phyloP scores from a whole-genome alignment of 257 asterid species.

The Plantago elongata region DNA sequence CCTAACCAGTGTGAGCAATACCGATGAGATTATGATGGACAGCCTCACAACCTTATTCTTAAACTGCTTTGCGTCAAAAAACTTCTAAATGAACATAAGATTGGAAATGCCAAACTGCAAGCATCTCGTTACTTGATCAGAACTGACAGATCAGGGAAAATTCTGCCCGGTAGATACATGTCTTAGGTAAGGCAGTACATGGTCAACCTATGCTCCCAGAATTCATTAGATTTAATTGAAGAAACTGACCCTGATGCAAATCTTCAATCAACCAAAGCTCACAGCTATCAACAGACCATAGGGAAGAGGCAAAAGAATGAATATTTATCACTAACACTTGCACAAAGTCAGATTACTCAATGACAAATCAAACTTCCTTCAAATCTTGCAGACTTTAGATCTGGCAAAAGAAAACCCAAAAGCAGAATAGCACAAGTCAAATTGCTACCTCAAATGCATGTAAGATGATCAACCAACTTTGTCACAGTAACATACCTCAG shows the following conservation, averaged over 20 bases:
- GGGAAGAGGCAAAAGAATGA: conserved; percentile 9
- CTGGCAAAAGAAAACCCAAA: conserved; percentile 23
- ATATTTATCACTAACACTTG: conserved; percentile 20
- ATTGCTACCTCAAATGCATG: conserved; percentile 7
- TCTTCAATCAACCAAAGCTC: conserved; percentile 34
- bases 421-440: conserved; percentile 11
- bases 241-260: conserved; percentile 21
- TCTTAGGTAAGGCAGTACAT: conserved; percentile 23
- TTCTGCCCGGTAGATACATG: conserved; percentile 28
- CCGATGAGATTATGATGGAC: conserved; percentile 32
- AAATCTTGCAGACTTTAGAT: conserved; percentile 32
- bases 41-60: conserved; percentile 50
- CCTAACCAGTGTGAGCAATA: conserved; percentile 30
- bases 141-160: conserved; percentile 18
- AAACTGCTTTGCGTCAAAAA: conserved; percentile 20
- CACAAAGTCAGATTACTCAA: conserved; percentile 23
- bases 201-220: conserved; percentile 29
- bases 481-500: conserved; percentile 39
- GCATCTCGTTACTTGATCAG: conserved; percentile 35
- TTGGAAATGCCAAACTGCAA: conserved; percentile 22
- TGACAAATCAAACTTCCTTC: conserved; percentile 26
- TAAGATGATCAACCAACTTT: background rate
- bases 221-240: conserved; percentile 2
- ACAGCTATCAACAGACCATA: conserved; percentile 24
- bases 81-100: conserved; percentile 20